Conservation (phyloP, 441 rosid species). For the Metrosideros polymorpha region DNA sequence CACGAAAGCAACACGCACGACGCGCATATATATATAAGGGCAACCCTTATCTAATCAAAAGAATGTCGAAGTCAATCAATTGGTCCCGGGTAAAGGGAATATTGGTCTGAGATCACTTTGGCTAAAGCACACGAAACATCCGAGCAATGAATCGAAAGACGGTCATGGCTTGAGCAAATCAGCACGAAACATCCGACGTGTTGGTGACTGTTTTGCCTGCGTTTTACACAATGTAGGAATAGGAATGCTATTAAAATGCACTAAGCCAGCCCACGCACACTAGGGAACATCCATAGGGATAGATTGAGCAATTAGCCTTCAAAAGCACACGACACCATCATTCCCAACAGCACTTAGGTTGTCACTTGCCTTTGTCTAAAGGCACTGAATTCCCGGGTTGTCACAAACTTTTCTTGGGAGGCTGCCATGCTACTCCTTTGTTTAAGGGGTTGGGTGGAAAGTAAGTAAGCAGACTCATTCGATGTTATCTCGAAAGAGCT, state of each 20-base stretch:
- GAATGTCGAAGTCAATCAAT: too few species aligned
- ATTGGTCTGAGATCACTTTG: neutral
- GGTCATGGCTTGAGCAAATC: neutral
- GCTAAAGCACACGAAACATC: neutral
- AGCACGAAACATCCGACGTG: neutral
- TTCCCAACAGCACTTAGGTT: neutral
- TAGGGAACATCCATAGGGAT: neutral
- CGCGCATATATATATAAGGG: too few species aligned
- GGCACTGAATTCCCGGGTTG: neutral
- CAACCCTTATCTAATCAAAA: too few species aligned
- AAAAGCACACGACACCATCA: neutral
- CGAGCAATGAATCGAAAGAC: neutral
- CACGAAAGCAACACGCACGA: neutral
- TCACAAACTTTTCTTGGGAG: neutral
- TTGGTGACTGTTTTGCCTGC: neutral
- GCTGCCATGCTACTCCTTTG: neutral
- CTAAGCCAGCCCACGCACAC: neutral
- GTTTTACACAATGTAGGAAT: neutral
- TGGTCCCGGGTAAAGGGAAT: neutral
- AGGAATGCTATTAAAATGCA: neutral
- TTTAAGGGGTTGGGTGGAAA: neutral
- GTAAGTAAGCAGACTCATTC: neutral
- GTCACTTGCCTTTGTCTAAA: neutral
- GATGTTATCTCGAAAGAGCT: neutral
- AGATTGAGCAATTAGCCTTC: neutral